Conservation (phyloP, 139 green algal genomes). For the Chlamydomonas urium region DNA sequence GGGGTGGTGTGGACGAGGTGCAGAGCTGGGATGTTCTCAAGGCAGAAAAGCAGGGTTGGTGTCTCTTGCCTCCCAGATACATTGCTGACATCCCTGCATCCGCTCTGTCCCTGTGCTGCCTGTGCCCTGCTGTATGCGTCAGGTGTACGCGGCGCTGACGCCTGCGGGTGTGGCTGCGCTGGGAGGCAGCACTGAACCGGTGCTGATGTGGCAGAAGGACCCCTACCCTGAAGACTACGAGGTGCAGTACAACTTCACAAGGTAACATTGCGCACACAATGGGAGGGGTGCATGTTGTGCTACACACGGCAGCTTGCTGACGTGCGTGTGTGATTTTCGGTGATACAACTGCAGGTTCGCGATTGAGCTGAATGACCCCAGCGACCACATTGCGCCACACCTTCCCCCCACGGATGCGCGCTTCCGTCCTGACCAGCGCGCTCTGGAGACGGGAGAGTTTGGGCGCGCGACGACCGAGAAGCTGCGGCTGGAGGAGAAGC, state of each 20-base stretch:
- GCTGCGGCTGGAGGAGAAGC: slow-evolving; percentile 84
- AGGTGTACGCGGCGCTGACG: slow-evolving; percentile 18
- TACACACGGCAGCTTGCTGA: too few relatives aligned
- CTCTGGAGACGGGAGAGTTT: slow-evolving; percentile 47
- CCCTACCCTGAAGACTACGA: slow-evolving; percentile 22
- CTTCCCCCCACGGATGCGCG: slow-evolving; percentile 74
- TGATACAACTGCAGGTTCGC: slow-evolving; percentile 63
- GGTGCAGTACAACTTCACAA: slow-evolving; percentile 24
- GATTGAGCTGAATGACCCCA: slow-evolving; percentile 85
- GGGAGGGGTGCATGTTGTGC: too few relatives aligned
- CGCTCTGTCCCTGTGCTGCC: too few relatives aligned
- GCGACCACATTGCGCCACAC: slow-evolving; percentile 40
- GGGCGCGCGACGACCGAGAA: slow-evolving; percentile 71
- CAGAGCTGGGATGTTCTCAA: too few relatives aligned
- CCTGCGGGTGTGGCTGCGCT: slow-evolving; percentile 1
- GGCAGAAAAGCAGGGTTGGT: too few relatives aligned
- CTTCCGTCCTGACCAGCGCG: slow-evolving; percentile 72
- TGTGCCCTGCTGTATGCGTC: too few relatives aligned
- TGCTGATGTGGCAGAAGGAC: slow-evolving; percentile 54
- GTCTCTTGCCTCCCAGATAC: too few relatives aligned
- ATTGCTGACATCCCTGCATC: too few relatives aligned
- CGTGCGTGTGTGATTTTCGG: too few relatives aligned
- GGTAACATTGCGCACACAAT: too few relatives aligned
- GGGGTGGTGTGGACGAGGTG: too few relatives aligned
- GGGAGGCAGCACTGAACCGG: slow-evolving; percentile 5